Conservation (phyloP, 805 yeast genomes). For the Wilhelminamyces savonicus region DNA sequence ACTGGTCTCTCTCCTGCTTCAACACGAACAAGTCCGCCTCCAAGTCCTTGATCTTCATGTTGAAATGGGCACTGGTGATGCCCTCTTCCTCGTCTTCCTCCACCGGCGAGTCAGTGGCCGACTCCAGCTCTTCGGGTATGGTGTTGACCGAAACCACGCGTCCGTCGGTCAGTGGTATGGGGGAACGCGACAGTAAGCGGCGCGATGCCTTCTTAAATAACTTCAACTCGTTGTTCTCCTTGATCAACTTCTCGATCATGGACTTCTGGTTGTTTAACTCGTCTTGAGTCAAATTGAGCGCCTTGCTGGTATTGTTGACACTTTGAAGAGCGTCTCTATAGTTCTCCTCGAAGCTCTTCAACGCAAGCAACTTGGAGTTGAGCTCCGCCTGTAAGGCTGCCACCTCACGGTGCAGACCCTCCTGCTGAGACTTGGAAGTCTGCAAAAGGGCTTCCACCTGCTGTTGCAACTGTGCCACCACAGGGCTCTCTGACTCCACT, state of each 20-base stretch:
- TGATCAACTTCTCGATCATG: constrained; percentile 46
- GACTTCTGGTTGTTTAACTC: constrained; percentile 61
- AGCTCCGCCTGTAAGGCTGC: constrained; percentile 20
- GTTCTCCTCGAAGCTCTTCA: constrained; percentile 49
- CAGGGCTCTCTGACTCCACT: constrained; percentile 8
- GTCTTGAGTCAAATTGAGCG: constrained; percentile 65
- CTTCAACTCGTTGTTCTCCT: constrained; percentile 66
- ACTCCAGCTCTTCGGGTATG: too few species aligned
- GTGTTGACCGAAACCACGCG: too few species aligned
- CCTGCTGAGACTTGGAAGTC: constrained; percentile 39
- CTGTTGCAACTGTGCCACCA: constrained; percentile 40
- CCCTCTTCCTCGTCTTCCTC: constrained; percentile 23
- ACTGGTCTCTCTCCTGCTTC: constrained; percentile 77
- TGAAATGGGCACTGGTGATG: constrained; percentile 50
- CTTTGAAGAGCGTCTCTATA: constrained; percentile 68
- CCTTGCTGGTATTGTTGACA: constrained; percentile 68
- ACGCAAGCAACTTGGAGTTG: constrained; percentile 18
- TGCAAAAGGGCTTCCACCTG: constrained; percentile 52
- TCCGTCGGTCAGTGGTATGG: background rate
- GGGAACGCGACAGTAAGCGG: constrained; percentile 23
- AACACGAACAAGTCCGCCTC: constrained; percentile 79
- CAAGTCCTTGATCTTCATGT: constrained; percentile 70
- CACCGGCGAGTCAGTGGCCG: background rate
- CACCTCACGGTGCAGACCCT: constrained; percentile 29
- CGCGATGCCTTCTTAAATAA: constrained; percentile 41